A percentile compares a stretch with the other conserved stretches of the same genome.
Evolutionary conservation across 1,139 yeast species (phyloP).

Genomic region (Debaryomycetaceae sp.): DNA sequence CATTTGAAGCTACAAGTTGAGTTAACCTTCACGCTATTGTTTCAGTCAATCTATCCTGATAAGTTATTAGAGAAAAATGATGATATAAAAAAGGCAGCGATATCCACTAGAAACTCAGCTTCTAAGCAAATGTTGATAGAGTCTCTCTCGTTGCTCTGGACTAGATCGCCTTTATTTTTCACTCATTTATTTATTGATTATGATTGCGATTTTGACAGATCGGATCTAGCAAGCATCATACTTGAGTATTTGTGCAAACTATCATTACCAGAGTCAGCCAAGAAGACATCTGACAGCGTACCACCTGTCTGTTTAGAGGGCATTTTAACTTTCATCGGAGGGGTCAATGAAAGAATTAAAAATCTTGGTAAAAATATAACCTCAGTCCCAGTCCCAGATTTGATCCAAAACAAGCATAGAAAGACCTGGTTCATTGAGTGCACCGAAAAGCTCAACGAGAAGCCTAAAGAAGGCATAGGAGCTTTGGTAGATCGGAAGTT

Average conservation of each 20-base stretch:
- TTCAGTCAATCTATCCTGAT: slow-evolving; percentile 50
- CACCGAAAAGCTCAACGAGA: slow-evolving; percentile 68
- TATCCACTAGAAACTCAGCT: slow-evolving; percentile 27
- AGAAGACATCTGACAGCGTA: slow-evolving; percentile 74
- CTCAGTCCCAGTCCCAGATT: slow-evolving; percentile 19
- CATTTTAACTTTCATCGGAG: slow-evolving; percentile 63
- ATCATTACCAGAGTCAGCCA: slow-evolving; percentile 78
- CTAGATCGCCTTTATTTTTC: slow-evolving; percentile 76
- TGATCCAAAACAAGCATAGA: slow-evolving; percentile 49
- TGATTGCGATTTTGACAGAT: slow-evolving; percentile 88
- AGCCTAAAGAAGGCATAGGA: slow-evolving; percentile 72
- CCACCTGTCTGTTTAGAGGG: slow-evolving; percentile 96
- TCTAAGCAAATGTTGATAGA: slow-evolving; percentile 81
- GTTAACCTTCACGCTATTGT: slow-evolving; percentile 56
- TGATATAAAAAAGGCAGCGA: slow-evolving; percentile 14
- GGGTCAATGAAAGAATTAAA: slow-evolving; percentile 59
- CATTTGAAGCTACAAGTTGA: slow-evolving; percentile 66
- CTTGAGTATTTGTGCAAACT: slow-evolving; percentile 70
- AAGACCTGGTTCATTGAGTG: slow-evolving; percentile 75
- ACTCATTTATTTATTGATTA: slow-evolving; percentile 74
- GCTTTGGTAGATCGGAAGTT: slow-evolving; percentile 62
- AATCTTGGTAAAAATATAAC: slow-evolving; percentile 14
- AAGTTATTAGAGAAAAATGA: slow-evolving; percentile 16
- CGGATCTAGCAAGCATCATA: slow-evolving; percentile 70
- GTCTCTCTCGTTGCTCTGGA: slow-evolving; percentile 78